Evolutionary conservation across 2,329 filamentous ascomycete species (phyloP).

Genomic region (Pseudogymnoascus sp.): DNA sequence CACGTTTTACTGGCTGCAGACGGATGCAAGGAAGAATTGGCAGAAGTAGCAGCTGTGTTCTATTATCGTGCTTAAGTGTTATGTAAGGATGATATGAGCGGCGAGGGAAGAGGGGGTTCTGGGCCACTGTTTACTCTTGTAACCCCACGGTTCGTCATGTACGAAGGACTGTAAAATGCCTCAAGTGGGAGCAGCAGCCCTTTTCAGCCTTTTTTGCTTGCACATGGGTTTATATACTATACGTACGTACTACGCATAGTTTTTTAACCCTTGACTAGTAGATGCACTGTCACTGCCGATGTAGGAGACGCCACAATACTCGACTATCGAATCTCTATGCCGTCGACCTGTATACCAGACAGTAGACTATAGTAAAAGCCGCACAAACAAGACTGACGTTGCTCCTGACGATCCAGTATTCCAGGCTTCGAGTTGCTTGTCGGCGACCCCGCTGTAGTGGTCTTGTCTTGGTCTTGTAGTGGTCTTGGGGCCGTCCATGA

Average conservation of each 20-base stretch:
- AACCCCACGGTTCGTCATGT: neutral
- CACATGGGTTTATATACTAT: neutral
- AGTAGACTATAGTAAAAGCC: neutral
- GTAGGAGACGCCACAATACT: neutral
- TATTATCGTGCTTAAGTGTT: neutral
- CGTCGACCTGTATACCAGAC: neutral
- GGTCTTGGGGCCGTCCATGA: neutral
- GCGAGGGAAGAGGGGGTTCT: neutral
- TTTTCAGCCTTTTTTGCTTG: neutral
- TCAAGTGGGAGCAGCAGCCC: neutral
- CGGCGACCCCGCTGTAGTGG: neutral
- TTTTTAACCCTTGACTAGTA: neutral
- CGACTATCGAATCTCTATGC: neutral
- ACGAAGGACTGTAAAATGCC: neutral
- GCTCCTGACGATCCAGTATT: neutral
- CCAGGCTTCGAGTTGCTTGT: neutral
- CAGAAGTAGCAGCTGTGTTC: conserved; percentile 1
- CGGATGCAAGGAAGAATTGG: conserved; percentile 3
- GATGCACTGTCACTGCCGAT: conserved; percentile 1
- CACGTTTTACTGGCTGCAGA: neutral
- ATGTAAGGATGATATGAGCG: neutral
- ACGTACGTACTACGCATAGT: neutral
- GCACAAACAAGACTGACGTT: neutral
- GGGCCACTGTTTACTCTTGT: neutral
- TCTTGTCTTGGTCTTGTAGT: too few species aligned